These are phyloP conservation scores for Dittrichia graveolens DNA, from an alignment of 129 eudicot species.

Conservation along the genomic window DNA sequence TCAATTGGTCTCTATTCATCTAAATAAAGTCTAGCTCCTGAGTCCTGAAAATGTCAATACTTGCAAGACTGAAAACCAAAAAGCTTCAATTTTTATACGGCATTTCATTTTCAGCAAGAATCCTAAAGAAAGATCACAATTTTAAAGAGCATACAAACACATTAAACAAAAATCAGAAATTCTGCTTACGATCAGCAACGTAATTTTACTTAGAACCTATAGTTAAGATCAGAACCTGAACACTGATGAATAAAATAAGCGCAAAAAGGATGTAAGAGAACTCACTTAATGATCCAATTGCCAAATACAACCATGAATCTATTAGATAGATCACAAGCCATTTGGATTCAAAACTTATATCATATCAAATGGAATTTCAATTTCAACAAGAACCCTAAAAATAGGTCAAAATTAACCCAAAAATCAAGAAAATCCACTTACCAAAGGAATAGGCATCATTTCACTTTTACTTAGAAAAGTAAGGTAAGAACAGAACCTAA, in stretches of 20 bases:
- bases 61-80: neutral
- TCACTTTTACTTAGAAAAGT: neutral
- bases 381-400: neutral
- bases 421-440: constrained; percentile 22
- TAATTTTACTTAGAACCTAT: neutral
- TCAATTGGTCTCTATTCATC: neutral
- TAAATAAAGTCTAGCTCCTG: neutral
- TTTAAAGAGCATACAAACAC: neutral
- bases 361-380: constrained; percentile 5
- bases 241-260: constrained; percentile 24
- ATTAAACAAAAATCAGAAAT: neutral
- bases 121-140: neutral
- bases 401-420: neutral
- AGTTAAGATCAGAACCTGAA: constrained; percentile 28
- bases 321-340: constrained; percentile 27
- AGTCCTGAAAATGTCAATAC: neutral
- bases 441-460: too few relatives aligned
- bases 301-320: constrained; percentile 42
- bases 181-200: constrained; percentile 28
- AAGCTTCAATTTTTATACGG: neutral
- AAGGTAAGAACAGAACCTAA: constrained; percentile 28
- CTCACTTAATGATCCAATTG: neutral
- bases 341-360: constrained; percentile 13
- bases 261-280: neutral
- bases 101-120: neutral